Percentiles rank a stretch among this genome's conserved stretches.
phyloP scores from a whole-genome alignment of 805 yeast species.

The Saccharomycopsis fibuligera region DNA sequence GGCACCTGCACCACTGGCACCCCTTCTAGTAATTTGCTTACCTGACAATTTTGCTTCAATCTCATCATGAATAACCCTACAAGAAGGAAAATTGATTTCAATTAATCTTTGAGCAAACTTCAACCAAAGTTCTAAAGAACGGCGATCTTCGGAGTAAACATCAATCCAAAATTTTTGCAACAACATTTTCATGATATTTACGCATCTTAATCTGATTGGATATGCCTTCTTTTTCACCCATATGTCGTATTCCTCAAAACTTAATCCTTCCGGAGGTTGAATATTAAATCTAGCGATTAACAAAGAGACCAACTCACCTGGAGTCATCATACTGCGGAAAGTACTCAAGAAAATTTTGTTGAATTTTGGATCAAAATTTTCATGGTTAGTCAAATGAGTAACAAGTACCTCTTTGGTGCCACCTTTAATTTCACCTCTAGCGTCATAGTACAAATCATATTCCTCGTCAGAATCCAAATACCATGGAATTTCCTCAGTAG shows the following conservation, averaged over 20 bases:
- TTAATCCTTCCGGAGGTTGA: slow-evolving; percentile 81
- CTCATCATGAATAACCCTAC: slow-evolving; percentile 34
- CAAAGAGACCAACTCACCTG: slow-evolving; percentile 52
- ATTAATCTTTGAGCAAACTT: slow-evolving; percentile 36
- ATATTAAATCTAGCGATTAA: slow-evolving; percentile 60
- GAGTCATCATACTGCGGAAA: slow-evolving; percentile 66
- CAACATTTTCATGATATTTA: slow-evolving; percentile 59
- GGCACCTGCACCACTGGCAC: slow-evolving; percentile 15
- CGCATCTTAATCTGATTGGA: slow-evolving; percentile 60
- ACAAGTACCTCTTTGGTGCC: slow-evolving; percentile 76
- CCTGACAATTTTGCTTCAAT: slow-evolving; percentile 30
- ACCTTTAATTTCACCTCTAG: slow-evolving; percentile 70
- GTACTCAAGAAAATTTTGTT: slow-evolving; percentile 67
- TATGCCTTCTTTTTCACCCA: slow-evolving; percentile 71
- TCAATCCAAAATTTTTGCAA: slow-evolving; percentile 67
- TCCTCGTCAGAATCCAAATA: slow-evolving; percentile 64
- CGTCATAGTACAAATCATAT: slow-evolving; percentile 51
- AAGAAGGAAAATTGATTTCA: slow-evolving; percentile 38
- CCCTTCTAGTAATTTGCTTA: slow-evolving; percentile 3
- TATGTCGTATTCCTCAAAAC: slow-evolving; percentile 69
- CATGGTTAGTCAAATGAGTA: slow-evolving; percentile 75
- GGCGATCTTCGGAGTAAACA: slow-evolving; percentile 43
- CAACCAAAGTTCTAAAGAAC: slow-evolving; percentile 31
- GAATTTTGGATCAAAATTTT: slow-evolving; percentile 52
- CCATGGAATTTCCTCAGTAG: slow-evolving; percentile 52